phyloP scores from a whole-genome alignment of 495 filamentous ascomycete species.

The Penicillium goetzii region DNA sequence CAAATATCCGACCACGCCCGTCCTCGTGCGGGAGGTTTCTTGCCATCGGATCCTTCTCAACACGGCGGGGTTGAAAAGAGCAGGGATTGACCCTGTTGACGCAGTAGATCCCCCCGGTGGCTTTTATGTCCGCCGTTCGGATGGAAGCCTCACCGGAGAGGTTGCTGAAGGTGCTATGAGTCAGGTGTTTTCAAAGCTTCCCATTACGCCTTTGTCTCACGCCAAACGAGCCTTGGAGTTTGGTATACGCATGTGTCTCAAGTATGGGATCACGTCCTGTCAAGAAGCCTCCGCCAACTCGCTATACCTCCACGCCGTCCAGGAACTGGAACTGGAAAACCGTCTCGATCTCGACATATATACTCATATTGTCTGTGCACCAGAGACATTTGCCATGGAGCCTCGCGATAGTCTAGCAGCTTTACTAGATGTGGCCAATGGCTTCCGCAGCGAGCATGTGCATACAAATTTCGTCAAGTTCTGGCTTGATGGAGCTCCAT shows the following conservation, averaged over 20 bases:
- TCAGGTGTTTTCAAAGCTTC: background rate
- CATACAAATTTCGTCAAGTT: slow-evolving; percentile 1
- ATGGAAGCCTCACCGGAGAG: background rate
- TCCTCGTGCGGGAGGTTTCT: background rate
- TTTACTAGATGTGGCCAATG: slow-evolving; percentile 4
- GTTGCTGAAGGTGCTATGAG: background rate
- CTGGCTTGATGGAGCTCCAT: background rate
- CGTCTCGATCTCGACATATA: background rate
- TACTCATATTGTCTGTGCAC: slow-evolving; percentile 4
- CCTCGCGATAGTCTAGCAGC: background rate
- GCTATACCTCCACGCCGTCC: background rate
- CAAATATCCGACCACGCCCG: background rate
- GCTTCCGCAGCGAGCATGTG: slow-evolving; percentile 1
- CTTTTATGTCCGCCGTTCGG: background rate
- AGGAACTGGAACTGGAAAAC: background rate
- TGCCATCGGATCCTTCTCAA: background rate
- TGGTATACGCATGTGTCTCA: background rate
- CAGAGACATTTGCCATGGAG: slow-evolving; percentile 6
- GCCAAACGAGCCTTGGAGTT: background rate
- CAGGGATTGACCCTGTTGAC: background rate
- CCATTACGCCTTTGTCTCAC: background rate
- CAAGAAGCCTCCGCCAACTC: background rate
- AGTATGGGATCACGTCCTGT: background rate
- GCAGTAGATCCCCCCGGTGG: background rate
- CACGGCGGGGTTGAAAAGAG: background rate